Conservation (phyloP, 352 stramenopile genomes). For the Phytopythium vexans region DNA sequence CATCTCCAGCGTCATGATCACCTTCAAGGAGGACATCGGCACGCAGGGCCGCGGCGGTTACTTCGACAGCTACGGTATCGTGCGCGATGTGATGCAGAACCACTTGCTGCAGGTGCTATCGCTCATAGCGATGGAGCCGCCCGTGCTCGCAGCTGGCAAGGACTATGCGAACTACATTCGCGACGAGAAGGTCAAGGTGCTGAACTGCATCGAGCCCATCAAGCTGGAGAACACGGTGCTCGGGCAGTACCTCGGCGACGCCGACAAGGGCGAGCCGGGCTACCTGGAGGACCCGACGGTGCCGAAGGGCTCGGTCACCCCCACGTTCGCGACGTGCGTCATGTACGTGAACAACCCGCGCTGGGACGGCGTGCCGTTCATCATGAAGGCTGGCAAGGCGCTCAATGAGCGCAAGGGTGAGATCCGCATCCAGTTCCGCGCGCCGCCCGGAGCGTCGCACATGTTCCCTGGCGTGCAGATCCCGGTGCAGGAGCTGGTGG, state of each 20-base stretch:
- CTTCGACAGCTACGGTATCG: conserved; percentile 98
- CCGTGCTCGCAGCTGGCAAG: conserved; percentile 78
- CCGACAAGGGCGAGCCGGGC: conserved; percentile 76
- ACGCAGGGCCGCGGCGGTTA: conserved; percentile 95
- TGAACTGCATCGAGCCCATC: conserved; percentile 94
- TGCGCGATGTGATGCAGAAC: conserved; percentile 99
- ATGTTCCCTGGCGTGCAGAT: conserved; percentile 90
- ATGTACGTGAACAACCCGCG: conserved; percentile 94
- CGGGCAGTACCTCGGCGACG: conserved; percentile 93
- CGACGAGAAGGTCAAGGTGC: conserved; percentile 98
- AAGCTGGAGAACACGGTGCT: conserved; percentile 94
- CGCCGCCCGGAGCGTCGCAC: conserved; percentile 83
- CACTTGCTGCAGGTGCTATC: conserved; percentile 98
- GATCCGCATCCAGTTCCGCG: conserved; percentile 96
- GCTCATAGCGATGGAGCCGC: conserved; percentile 96
- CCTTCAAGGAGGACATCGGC: conserved; percentile 97
- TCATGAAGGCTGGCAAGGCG: conserved; percentile 98
- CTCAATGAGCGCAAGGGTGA: conserved; percentile 97
- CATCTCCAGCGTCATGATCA: conserved; percentile 96
- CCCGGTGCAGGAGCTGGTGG: conserved; percentile 95
- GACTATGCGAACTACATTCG: conserved; percentile 92
- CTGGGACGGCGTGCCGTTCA: conserved; percentile 98
- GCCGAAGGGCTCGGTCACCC: conserved; percentile 88
- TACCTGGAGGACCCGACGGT: conserved; percentile 97
- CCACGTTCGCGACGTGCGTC: conserved; percentile 90